A percentile compares a stretch with the other conserved stretches of the same genome.
These are phyloP conservation scores for Fusarium sulawesiense DNA, from an alignment of 2,329 filamentous ascomycete species.

Conservation along the genomic window DNA sequence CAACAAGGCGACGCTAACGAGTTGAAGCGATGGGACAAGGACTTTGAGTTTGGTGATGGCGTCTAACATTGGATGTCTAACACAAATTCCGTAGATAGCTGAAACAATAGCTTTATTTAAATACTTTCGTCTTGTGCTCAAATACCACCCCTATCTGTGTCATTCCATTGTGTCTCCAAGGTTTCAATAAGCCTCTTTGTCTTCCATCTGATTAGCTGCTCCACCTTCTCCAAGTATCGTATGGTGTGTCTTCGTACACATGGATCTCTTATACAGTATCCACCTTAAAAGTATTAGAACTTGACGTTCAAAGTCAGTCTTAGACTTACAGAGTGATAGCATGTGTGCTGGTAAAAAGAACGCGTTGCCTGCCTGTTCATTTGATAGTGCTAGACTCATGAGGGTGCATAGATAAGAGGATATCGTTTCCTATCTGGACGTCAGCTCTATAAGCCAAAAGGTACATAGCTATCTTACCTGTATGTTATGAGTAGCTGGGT, in stretches of 20 bases:
- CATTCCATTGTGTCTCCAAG: background rate
- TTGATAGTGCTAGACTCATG: background rate
- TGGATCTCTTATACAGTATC: background rate
- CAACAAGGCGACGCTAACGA: background rate
- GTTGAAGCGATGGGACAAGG: background rate
- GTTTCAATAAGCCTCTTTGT: background rate
- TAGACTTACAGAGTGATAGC: background rate
- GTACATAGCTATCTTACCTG: background rate
- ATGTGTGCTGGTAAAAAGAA: constrained; percentile 14
- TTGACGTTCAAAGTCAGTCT: fast-evolving
- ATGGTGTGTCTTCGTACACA: background rate
- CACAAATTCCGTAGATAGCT: background rate
- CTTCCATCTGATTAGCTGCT: constrained; percentile 5
- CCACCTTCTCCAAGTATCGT: background rate
- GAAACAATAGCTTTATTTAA: background rate
- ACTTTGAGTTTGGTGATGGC: constrained; percentile 7
- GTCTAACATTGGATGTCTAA: background rate
- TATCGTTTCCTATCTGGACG: background rate
- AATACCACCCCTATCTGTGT: background rate
- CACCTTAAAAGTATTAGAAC: background rate
- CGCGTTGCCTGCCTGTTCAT: background rate
- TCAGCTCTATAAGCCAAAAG: background rate
- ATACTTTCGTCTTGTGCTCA: background rate
- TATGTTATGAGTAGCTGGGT: too few species aligned
- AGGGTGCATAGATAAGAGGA: background rate